Percentiles rank a stretch among this genome's conserved stretches.
Evolutionary conservation across 2,329 filamentous ascomycete species (phyloP).

Genomic region (Scortechinia acanthostroma): DNA sequence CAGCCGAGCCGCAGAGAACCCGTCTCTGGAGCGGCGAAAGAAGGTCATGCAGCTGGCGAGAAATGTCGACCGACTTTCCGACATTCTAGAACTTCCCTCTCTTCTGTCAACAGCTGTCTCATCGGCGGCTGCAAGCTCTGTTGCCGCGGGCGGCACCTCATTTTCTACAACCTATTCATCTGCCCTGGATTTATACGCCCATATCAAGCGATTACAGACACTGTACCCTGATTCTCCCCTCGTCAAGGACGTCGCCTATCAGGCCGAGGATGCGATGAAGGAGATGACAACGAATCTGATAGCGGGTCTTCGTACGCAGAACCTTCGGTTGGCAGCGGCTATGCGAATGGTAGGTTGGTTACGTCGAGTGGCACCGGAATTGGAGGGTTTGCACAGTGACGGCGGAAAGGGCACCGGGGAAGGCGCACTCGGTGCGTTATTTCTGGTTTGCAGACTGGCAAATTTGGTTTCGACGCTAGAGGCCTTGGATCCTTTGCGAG

Average conservation of each 20-base stretch:
- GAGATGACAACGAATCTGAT: slow-evolving; percentile 83
- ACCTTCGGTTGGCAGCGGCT: slow-evolving; percentile 79
- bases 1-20: slow-evolving; percentile 64
- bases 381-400: slow-evolving; percentile 35
- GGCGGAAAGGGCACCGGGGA: slow-evolving; percentile 33
- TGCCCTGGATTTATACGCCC: slow-evolving; percentile 84
- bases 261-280: slow-evolving; percentile 82
- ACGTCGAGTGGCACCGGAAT: slow-evolving; percentile 75
- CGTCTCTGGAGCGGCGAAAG: slow-evolving; percentile 67
- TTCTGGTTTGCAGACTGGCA: slow-evolving; percentile 77
- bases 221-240: slow-evolving; percentile 76
- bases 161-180: slow-evolving; percentile 72
- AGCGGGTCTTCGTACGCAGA: slow-evolving; percentile 65
- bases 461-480: slow-evolving; percentile 74
- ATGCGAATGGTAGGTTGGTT: slow-evolving; percentile 90
- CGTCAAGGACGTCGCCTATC: slow-evolving; percentile 63
- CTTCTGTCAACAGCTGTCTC: slow-evolving; percentile 75
- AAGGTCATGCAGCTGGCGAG: slow-evolving; percentile 74
- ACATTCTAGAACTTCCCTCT: slow-evolving; percentile 83
- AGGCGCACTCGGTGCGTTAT: slow-evolving; percentile 72
- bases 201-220: slow-evolving; percentile 77
- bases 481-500: slow-evolving; percentile 76
- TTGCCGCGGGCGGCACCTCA: slow-evolving; percentile 25
- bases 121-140: slow-evolving; percentile 40
- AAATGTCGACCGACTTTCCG: slow-evolving; percentile 82